Percentiles rank a stretch among this genome's conserved stretches.
Evolutionary conservation across 805 yeast genomes (phyloP).

Genomic region (Candida ortonii): DNA sequence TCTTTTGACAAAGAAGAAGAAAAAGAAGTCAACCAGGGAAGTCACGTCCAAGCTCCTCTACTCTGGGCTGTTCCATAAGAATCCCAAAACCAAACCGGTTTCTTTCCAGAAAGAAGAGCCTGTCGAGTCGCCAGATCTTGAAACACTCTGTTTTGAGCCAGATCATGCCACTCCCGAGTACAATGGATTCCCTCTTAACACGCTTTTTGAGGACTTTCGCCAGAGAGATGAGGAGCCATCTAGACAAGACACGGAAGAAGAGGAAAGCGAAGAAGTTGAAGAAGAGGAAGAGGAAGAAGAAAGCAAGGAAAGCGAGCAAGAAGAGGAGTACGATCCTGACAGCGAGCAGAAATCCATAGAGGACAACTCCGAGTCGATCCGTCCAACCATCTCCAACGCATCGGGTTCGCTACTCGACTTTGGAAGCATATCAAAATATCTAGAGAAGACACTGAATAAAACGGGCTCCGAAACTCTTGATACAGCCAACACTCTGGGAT

Average conservation of each 20-base stretch:
- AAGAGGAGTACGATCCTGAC: neutral
- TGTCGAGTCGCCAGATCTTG: conserved; percentile 8
- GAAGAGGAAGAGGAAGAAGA: no score
- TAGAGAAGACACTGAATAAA: conserved; percentile 4
- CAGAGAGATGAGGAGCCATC: neutral
- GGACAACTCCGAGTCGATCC: neutral
- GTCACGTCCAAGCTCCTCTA: conserved; percentile 10
- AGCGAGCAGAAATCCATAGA: no score
- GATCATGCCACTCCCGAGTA: conserved; percentile 20
- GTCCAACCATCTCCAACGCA: conserved; percentile 3
- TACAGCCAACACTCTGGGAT: neutral
- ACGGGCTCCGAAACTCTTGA: neutral
- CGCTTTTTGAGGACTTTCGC: conserved; percentile 7
- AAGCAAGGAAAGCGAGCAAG: no score
- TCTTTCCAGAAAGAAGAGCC: neutral
- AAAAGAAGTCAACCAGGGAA: conserved; percentile 4
- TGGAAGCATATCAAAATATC: conserved; percentile 6
- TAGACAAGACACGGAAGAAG: neutral
- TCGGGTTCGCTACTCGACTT: conserved; percentile 6
- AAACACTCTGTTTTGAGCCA: conserved; percentile 21
- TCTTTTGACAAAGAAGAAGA: conserved; percentile 3
- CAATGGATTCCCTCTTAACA: conserved; percentile 10
- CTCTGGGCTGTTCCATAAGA: conserved; percentile 6
- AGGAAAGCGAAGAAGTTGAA: no score
- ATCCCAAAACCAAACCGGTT: conserved; percentile 2